Percentiles rank a stretch among this genome's conserved stretches.
Conservation (phyloP, 2,329 filamentous ascomycete species). For the Cordyceps tenuipes region DNA sequence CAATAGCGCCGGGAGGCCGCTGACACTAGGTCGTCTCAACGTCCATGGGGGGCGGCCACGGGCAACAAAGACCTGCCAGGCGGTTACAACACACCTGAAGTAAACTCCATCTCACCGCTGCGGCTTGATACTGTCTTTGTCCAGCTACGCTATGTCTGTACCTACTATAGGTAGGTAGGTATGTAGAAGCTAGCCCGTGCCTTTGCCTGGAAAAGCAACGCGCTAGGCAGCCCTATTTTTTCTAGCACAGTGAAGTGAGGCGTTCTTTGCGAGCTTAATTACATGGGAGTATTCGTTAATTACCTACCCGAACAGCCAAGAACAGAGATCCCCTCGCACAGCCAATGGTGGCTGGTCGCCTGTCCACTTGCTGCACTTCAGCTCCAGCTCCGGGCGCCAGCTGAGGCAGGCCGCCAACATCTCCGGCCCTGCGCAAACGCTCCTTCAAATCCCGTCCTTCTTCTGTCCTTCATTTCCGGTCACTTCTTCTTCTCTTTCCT, state of each 20-base stretch:
- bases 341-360: conserved; percentile 5
- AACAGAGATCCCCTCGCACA: background rate
- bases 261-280: background rate
- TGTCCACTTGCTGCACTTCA: conserved; percentile 3
- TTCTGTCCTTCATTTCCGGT: background rate
- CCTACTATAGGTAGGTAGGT: no score
- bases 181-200: no score
- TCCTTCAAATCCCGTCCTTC: background rate
- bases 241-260: background rate
- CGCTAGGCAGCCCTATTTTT: background rate
- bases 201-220: background rate
- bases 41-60: background rate
- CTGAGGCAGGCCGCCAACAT: background rate
- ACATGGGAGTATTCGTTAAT: background rate
- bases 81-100: background rate
- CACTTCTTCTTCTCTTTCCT: no score
- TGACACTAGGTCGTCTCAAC: background rate
- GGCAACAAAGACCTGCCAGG: background rate
- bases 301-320: background rate
- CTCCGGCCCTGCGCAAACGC: background rate
- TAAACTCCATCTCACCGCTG: no score
- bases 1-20: background rate
- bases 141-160: background rate
- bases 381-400: background rate
- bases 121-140: background rate